A percentile compares a stretch with the other conserved stretches of the same genome.
These are phyloP conservation scores for Phytophthora brassicae DNA, from an alignment of 352 stramenopile genomes.

Conservation along the genomic window DNA sequence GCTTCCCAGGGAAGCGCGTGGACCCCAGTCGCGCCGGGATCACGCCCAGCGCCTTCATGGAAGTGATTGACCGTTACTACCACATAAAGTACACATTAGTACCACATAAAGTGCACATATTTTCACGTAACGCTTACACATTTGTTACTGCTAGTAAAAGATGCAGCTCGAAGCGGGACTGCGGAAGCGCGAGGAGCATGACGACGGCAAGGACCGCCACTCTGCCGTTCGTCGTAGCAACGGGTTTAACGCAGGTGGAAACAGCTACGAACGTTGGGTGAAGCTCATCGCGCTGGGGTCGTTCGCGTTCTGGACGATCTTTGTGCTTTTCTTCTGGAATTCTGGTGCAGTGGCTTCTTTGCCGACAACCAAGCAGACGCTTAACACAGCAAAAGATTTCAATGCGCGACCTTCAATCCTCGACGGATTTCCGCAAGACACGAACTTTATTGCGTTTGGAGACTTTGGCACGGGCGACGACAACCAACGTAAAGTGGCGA, in stretches of 20 bases:
- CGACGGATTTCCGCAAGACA: conserved; percentile 54
- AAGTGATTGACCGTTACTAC: no score
- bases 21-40: conserved; percentile 78
- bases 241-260: conserved; percentile 12
- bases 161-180: conserved; percentile 69
- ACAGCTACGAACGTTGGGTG: conserved; percentile 62
- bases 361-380: conserved; percentile 21
- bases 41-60: conserved; percentile 70
- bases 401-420: conserved; percentile 33
- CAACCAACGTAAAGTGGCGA: conserved; percentile 59
- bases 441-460: conserved; percentile 79
- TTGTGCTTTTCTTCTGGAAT: conserved; percentile 59
- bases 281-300: conserved; percentile 54
- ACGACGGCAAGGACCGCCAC: conserved; percentile 58
- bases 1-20: conserved; percentile 78
- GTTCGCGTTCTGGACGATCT: conserved; percentile 61
- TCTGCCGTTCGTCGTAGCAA: conserved; percentile 31
- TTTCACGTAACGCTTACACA: no score
- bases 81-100: no score
- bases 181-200: conserved; percentile 44
- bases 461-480: conserved; percentile 79
- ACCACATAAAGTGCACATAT: no score
- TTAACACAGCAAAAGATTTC: conserved; percentile 8
- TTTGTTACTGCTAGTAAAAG: no score
- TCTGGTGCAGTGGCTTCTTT: conserved; percentile 1